Evolutionary conservation across 768 basidiomycete genomes (phyloP).

Genomic region (Hortiboletus campestris): DNA sequence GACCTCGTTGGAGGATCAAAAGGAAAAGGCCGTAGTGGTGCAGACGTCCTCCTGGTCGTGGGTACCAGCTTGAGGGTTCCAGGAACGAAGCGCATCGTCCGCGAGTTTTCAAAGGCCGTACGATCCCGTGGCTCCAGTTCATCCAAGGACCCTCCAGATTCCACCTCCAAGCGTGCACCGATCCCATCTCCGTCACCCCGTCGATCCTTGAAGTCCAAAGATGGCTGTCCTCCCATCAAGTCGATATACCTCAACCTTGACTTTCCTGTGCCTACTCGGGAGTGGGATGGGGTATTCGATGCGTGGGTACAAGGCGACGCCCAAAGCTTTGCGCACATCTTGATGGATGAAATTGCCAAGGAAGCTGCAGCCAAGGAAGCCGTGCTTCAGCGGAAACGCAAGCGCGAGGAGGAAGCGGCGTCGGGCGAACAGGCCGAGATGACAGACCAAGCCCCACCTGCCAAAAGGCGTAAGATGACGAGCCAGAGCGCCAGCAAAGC

Average conservation of each 20-base stretch:
- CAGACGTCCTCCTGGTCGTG: slow-evolving; percentile 84
- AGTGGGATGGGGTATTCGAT: slow-evolving; percentile 92
- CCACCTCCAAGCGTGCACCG: slow-evolving; percentile 29
- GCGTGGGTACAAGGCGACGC: slow-evolving; percentile 88
- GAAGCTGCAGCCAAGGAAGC: slow-evolving; percentile 54
- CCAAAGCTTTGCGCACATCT: slow-evolving; percentile 66
- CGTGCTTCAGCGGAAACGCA: slow-evolving; percentile 53
- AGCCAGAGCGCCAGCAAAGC: slow-evolving; percentile 12
- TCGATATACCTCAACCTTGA: slow-evolving; percentile 85
- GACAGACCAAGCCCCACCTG: slow-evolving; percentile 13
- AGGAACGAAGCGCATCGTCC: slow-evolving; percentile 88
- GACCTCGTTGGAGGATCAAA: slow-evolving; percentile 73
- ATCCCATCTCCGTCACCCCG: slow-evolving; percentile 52
- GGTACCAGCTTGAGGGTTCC: slow-evolving; percentile 88
- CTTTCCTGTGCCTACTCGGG: slow-evolving; percentile 78
- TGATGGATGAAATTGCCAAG: slow-evolving; percentile 57
- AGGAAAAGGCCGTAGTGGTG: slow-evolving; percentile 66
- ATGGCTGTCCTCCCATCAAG: slow-evolving; percentile 56
- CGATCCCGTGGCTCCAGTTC: slow-evolving; percentile 45
- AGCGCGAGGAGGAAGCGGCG: slow-evolving; percentile 48
- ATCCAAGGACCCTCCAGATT: slow-evolving; percentile 31
- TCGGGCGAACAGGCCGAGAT: slow-evolving; percentile 14
- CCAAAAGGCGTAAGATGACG: slow-evolving; percentile 26
- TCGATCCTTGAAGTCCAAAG: slow-evolving; percentile 30
- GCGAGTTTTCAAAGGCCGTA: slow-evolving; percentile 82